phyloP scores from a whole-genome alignment of 768 basidiomycete genomes.

The Scleroderma bovista region DNA sequence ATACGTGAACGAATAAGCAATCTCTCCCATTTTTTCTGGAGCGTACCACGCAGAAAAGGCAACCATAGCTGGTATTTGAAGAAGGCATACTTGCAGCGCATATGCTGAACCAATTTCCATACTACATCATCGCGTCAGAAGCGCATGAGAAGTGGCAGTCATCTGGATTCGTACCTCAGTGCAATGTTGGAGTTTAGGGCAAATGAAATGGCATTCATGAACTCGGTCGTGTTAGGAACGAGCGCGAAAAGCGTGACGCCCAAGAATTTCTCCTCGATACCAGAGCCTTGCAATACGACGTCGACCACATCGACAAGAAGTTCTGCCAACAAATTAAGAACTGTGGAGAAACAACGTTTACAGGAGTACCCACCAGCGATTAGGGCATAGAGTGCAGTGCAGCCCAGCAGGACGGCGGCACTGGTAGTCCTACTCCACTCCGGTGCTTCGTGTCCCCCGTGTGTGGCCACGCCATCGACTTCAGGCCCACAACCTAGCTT shows the following conservation, averaged over 20 bases:
- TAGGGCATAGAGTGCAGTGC: constrained; percentile 88
- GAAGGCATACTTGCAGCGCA: constrained; percentile 93
- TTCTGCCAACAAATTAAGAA: constrained; percentile 45
- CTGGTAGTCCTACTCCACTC: constrained; percentile 91
- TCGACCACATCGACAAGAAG: constrained; percentile 94
- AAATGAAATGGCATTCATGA: constrained; percentile 99
- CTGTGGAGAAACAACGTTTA: not conserved
- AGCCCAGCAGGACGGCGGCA: constrained; percentile 82
- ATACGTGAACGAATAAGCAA: constrained; percentile 90
- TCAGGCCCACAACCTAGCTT: constrained; percentile 36
- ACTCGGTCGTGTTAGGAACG: constrained; percentile 98
- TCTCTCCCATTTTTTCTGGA: constrained; percentile 78
- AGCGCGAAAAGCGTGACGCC: constrained; percentile 95
- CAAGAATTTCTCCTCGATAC: constrained; percentile 96
- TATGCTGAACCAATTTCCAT: constrained; percentile 99
- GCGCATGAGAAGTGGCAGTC: not conserved
- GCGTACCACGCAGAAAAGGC: constrained; percentile 96
- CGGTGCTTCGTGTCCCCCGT: constrained; percentile 90
- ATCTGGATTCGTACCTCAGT: constrained; percentile 55
- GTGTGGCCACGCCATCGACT: constrained; percentile 48
- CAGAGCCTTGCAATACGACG: constrained; percentile 82
- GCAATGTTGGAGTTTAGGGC: constrained; percentile 96
- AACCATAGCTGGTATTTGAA: constrained; percentile 98
- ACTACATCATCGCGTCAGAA: constrained; percentile 35
- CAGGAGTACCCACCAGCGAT: constrained; percentile 88